Percentiles rank a stretch among this genome's conserved stretches.
These are phyloP conservation scores for Eimeria necatrix DNA, from an alignment of 169 alveolate genomes.

Conservation along the genomic window DNA sequence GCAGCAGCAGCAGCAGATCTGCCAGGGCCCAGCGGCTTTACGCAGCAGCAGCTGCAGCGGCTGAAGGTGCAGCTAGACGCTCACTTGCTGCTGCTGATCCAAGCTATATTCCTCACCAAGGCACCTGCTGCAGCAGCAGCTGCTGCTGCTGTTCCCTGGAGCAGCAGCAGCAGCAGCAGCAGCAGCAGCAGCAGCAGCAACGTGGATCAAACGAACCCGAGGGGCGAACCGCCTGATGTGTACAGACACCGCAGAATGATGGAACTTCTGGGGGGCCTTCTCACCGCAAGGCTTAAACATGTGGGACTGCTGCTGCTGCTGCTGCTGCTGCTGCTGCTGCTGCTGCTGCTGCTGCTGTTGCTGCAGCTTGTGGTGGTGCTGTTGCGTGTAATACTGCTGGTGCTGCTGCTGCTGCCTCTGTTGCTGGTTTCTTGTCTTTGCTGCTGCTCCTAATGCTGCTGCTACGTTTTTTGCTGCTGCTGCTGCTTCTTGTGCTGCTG, in stretches of 20 bases:
- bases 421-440: too few relatives aligned
- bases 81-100: constrained; percentile 55
- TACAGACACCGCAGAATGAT: not conserved
- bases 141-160: constrained; percentile 18
- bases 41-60: constrained; percentile 34
- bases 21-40: constrained; percentile 16
- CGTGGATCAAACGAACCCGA: not conserved
- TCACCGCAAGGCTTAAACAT: not conserved
- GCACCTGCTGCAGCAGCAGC: not conserved
- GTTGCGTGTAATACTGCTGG: not conserved
- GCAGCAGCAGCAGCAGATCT: not conserved
- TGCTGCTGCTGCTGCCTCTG: too few relatives aligned
- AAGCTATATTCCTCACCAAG: constrained; percentile 6
- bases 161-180: constrained; percentile 3
- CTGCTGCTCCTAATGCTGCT: too few relatives aligned
- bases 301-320: not conserved
- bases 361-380: not conserved
- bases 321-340: not conserved
- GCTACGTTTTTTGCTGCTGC: too few relatives aligned
- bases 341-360: not conserved
- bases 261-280: not conserved
- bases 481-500: too few relatives aligned
- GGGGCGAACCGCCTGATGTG: too few relatives aligned
- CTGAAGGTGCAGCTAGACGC: constrained; percentile 51
- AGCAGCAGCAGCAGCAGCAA: not conserved